Evolutionary conservation across 2,329 filamentous ascomycete species (phyloP).

Genomic region (Colletotrichum siamense): DNA sequence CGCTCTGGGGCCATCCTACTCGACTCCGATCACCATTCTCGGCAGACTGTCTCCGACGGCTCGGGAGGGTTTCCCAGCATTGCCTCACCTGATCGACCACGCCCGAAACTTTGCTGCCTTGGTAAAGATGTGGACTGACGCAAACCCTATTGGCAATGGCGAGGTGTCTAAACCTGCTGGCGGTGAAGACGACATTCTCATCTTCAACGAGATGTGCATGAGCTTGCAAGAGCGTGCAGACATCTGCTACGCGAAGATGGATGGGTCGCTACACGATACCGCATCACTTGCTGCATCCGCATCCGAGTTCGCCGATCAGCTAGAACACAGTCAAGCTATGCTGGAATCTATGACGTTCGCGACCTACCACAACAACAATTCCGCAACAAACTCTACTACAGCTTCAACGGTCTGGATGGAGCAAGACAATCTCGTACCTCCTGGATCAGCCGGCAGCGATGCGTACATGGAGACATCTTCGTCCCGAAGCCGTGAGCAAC

Average conservation of each 20-base stretch:
- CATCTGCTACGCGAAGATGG: constrained; percentile 55
- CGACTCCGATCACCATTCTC: constrained; percentile 89
- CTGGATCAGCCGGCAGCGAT: constrained; percentile 28
- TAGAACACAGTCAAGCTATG: constrained; percentile 48
- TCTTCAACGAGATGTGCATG: constrained; percentile 58
- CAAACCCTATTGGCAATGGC: constrained; percentile 38
- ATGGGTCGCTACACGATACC: constrained; percentile 48
- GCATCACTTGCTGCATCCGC: constrained; percentile 33
- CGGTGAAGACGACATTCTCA: constrained; percentile 54
- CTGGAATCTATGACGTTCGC: constrained; percentile 41
- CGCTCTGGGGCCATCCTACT: constrained; percentile 72
- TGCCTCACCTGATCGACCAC: constrained; percentile 92
- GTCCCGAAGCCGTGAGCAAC: constrained; percentile 19
- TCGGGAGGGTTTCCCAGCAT: constrained; percentile 88
- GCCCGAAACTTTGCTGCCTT: constrained; percentile 84
- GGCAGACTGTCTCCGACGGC: constrained; percentile 80
- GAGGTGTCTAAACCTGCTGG: not conserved
- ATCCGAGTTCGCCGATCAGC: constrained; percentile 49
- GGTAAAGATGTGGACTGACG: constrained; percentile 79
- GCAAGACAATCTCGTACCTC: constrained; percentile 20
- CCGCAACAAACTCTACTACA: constrained; percentile 6
- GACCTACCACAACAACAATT: constrained; percentile 33
- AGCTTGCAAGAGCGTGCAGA: constrained; percentile 56
- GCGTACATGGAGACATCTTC: constrained; percentile 7
- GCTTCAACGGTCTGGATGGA: constrained; percentile 36